These are phyloP conservation scores for Colletotrichum tanaceti DNA, from an alignment of 2,329 filamentous ascomycete species.

Conservation along the genomic window DNA sequence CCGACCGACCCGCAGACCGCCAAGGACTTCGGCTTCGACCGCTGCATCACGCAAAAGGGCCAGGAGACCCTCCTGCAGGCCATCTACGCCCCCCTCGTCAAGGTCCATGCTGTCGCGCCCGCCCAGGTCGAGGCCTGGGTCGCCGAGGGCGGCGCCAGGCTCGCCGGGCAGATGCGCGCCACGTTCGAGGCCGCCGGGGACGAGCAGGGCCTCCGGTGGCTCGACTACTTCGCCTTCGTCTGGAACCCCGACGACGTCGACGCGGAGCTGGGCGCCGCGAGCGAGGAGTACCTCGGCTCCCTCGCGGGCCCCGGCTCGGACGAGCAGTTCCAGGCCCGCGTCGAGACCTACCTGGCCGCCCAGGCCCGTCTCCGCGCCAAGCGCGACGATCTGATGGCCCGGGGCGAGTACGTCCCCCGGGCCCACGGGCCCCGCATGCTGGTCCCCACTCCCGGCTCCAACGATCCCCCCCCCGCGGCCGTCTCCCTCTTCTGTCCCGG, in stretches of 20 bases:
- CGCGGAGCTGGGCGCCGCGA: not conserved
- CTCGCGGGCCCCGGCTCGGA: not conserved
- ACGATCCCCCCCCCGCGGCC: too few species aligned
- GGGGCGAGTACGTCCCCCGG: not conserved
- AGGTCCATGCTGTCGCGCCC: not conserved
- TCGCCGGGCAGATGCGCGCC: too few species aligned
- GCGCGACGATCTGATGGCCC: not conserved
- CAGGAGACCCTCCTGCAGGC: not conserved
- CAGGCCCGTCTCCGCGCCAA: not conserved
- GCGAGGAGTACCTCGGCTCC: not conserved
- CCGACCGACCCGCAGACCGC: slow-evolving; percentile 4
- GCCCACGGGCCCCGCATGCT: too few species aligned
- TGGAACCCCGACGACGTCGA: slow-evolving; percentile 16
- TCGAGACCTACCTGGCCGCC: not conserved
- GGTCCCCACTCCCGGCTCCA: too few species aligned
- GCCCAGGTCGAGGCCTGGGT: too few species aligned
- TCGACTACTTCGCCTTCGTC: slow-evolving; percentile 15
- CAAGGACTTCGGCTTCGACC: slow-evolving; percentile 21
- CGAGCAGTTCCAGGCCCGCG: too few species aligned
- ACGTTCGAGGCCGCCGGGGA: too few species aligned
- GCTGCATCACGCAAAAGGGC: not conserved
- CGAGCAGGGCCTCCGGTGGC: too few species aligned
- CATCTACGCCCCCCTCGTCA: not conserved
- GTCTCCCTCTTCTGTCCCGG: too few species aligned
- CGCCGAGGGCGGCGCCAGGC: too few species aligned